Conservation (phyloP, 2,329 filamentous ascomycete genomes). For the Claviceps lovelessii region DNA sequence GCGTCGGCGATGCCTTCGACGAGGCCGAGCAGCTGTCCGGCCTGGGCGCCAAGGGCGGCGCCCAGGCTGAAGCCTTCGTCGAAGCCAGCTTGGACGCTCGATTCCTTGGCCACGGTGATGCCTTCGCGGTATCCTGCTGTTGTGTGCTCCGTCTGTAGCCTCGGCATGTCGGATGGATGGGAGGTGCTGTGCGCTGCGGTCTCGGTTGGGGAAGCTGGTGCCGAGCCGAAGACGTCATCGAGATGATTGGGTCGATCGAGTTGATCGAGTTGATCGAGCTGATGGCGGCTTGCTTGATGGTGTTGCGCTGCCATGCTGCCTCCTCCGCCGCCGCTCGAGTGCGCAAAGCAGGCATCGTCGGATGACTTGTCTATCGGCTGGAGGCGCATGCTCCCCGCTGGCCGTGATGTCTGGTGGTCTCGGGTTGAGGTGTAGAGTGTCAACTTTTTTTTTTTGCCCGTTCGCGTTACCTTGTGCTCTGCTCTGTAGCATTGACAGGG, state of each 20-base stretch:
- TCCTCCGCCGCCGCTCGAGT: not conserved
- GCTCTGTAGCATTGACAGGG: too few relatives aligned
- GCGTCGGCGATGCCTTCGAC: conserved; percentile 56
- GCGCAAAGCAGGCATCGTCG: conserved; percentile 15
- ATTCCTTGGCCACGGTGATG: conserved; percentile 58
- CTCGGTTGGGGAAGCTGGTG: conserved; percentile 10
- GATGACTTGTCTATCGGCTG: conserved; percentile 17
- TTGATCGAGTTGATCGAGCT: too few relatives aligned
- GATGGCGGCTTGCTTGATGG: not conserved
- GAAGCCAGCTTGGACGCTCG: conserved; percentile 72
- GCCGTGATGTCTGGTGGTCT: not conserved
- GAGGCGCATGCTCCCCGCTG: conserved; percentile 18
- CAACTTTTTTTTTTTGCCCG: not conserved
- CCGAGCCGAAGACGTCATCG: conserved; percentile 24
- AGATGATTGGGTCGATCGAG: conserved; percentile 11
- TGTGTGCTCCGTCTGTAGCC: conserved; percentile 60
- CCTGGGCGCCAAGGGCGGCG: conserved; percentile 60
- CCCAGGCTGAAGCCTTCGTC: conserved; percentile 82
- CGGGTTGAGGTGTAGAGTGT: not conserved
- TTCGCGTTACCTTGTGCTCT: too few relatives aligned
- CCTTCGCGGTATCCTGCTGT: conserved; percentile 88
- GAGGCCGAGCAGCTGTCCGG: conserved; percentile 62
- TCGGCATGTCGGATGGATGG: conserved; percentile 51
- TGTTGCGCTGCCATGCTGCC: not conserved
- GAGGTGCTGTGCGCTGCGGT: conserved; percentile 7